phyloP scores from a whole-genome alignment of 148 eudicot species.

The Spergularia bocconei region DNA sequence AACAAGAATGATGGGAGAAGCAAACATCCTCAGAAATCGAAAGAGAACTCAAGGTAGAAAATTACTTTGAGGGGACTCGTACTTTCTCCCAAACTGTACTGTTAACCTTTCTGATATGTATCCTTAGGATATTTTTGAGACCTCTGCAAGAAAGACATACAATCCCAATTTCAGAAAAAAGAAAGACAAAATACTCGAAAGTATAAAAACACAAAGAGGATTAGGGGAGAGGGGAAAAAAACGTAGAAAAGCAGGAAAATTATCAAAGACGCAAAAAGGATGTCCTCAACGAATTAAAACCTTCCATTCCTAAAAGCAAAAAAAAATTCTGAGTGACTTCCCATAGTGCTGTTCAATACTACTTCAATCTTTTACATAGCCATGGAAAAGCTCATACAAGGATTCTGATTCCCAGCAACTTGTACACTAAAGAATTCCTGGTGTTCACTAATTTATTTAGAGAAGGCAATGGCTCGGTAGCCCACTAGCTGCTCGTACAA shows the following conservation, averaged over 20 bases:
- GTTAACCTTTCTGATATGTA: conserved; percentile 57
- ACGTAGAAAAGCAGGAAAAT: not conserved
- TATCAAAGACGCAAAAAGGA: not conserved
- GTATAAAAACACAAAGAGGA: too few relatives aligned
- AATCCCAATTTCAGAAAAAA: not conserved
- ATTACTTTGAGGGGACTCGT: conserved; percentile 74
- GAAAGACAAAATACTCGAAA: not conserved
- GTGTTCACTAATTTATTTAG: not conserved
- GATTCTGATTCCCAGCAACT: not conserved
- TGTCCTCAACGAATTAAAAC: too few relatives aligned
- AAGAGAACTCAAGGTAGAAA: conserved; percentile 1
- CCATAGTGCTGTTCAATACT: not conserved
- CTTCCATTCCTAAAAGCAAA: too few relatives aligned
- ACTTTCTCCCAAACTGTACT: conserved; percentile 77
- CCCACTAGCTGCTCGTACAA: too few relatives aligned
- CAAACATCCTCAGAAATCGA: not conserved
- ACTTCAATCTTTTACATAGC: not conserved
- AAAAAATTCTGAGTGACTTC: not conserved
- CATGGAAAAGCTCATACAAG: not conserved
- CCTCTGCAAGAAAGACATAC: conserved; percentile 54
- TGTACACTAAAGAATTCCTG: not conserved
- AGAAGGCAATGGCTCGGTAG: too few relatives aligned
- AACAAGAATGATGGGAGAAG: not conserved
- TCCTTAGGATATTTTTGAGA: conserved; percentile 70
- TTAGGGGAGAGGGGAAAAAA: not conserved